phyloP scores from a whole-genome alignment of 1,284 basidiomycete genomes.

The Leccinum griseonigrum region DNA sequence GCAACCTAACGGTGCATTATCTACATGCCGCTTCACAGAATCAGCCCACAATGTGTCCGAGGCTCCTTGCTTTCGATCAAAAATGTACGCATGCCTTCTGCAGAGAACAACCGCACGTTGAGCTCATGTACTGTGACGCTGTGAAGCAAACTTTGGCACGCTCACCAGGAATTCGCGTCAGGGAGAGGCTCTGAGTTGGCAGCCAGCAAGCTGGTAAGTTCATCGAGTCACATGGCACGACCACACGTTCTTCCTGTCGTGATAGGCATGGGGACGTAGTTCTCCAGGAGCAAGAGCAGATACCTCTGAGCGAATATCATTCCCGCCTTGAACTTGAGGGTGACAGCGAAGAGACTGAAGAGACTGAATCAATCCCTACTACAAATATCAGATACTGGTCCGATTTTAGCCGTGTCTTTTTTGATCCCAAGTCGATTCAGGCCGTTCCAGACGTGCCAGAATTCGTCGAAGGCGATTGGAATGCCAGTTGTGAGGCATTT shows the following conservation, averaged over 20 bases:
- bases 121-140: constrained; percentile 8
- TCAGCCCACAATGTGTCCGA: constrained; percentile 56
- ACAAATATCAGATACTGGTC: constrained; percentile 69
- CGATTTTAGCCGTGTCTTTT: constrained; percentile 70
- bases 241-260: constrained; percentile 1
- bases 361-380: constrained; percentile 4
- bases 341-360: constrained; percentile 21
- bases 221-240: neutral
- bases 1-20: constrained; percentile 2
- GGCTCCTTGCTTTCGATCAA: constrained; percentile 62
- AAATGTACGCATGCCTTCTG: constrained; percentile 46
- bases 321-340: constrained; percentile 40
- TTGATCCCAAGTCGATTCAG: constrained; percentile 63
- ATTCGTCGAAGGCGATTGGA: constrained; percentile 54
- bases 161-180: constrained; percentile 38
- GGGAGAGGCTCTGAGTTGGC: constrained; percentile 13
- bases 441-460: constrained; percentile 56
- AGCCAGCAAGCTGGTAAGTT: constrained; percentile 26
- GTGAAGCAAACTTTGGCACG: constrained; percentile 63
- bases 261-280: constrained; percentile 51
- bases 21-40: constrained; percentile 39
- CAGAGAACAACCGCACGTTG: constrained; percentile 1
- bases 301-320: constrained; percentile 58
- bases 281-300: constrained; percentile 51
- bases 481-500: constrained; percentile 50